Base-by-base conservation (phyloP, 352 stramenopile genomes). In the Phytophthora aleatoria region DNA sequence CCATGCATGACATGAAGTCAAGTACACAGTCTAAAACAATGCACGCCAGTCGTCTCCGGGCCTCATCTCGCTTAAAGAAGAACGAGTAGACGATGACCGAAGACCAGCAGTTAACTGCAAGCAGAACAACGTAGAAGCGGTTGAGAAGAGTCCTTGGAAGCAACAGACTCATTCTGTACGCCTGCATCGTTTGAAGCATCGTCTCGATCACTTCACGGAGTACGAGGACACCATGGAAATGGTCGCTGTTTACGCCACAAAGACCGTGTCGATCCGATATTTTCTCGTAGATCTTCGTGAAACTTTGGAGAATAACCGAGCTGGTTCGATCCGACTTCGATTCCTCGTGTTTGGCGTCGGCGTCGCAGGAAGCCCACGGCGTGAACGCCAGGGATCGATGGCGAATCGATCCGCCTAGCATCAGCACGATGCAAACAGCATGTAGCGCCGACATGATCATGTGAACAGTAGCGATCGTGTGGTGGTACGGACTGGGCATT, bases 111-210 rank as follows among this genome's bases (percentile, higher is more conserved):
- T 76, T 76, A 1, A 68, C 5, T 8, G 63, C 57, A 8, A 82
- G 43, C 12, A 82, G 16, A n/a, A 57, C 24, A 3, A 75, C 70
- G 43, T 72, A 77, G 27, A 79, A 68, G 0, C 62, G 57, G 36
- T 82, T 76, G 36, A 82, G 60, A 36, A 67, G 58, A 2, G 61
- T 55, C 12, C 54, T 33, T 24, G 69, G 53, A 7, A 76, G 59
- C n/a, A 71, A 36, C 15, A 35, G 5, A 35, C 69, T 76, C 69
- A 76, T 73, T 6, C 57, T 35, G 45, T 76, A 76, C 3, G 69
- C 55, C 35, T 76, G 69, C 0, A 68, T 3, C 13, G 51, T 61
- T 15, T 77, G 69, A 33, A 77, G 38, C 1, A 53, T 39, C 2
- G 61, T 71, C 33, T 77, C 60, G 8, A 68, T n/a, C 0, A 74